Conservation (phyloP, 345 rosid species). For the Aegle marmelos region DNA sequence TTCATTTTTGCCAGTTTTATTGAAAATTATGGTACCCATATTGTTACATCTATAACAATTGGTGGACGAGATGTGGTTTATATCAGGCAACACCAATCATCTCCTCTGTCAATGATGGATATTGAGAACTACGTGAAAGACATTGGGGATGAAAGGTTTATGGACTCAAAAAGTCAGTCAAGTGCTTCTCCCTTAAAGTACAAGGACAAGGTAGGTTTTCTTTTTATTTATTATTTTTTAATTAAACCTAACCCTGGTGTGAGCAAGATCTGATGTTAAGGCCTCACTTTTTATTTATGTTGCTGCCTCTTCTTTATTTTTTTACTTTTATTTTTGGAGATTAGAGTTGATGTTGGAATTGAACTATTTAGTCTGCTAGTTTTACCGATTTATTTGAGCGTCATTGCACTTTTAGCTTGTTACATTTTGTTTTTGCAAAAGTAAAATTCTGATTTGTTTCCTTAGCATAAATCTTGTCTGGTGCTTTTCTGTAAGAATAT, state of each 20-base stretch:
- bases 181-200: slow-evolving; percentile 68
- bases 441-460: slow-evolving; percentile 1
- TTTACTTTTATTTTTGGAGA: not conserved
- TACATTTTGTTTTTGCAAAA: not conserved
- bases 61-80: slow-evolving; percentile 98
- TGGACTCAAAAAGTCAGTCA: slow-evolving; percentile 56
- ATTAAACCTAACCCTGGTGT: not conserved
- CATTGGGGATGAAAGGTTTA: slow-evolving; percentile 66
- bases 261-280: not conserved
- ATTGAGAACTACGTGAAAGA: slow-evolving; percentile 81
- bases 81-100: slow-evolving; percentile 87
- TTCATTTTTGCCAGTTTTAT: slow-evolving; percentile 55
- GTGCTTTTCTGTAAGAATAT: slow-evolving; percentile 17
- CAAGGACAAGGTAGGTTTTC: slow-evolving; percentile 79
- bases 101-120: slow-evolving; percentile 60
- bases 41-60: slow-evolving; percentile 84
- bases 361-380: not conserved
- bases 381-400: not conserved
- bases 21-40: slow-evolving; percentile 81
- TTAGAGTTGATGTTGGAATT: not conserved
- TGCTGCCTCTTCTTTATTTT: not conserved
- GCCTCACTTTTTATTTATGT: not conserved
- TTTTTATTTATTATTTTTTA: not conserved
- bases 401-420: not conserved
- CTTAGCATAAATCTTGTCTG: not conserved